Conservation (phyloP, 1,284 basidiomycete genomes). For the Pseudozyma tsukubaensis region DNA sequence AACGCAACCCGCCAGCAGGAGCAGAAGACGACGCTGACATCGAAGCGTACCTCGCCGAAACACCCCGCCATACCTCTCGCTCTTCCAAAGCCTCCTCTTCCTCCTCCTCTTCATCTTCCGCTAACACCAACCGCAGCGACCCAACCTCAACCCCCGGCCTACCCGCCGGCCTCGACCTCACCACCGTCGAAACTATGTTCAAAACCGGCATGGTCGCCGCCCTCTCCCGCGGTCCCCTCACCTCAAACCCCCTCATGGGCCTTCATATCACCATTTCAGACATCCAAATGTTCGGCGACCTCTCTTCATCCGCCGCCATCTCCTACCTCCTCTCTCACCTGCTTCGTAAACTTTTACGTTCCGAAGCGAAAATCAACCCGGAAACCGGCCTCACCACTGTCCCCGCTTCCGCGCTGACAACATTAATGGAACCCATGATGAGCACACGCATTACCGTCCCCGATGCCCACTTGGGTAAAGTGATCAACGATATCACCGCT, state of each 20-base stretch:
- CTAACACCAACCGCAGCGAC: conserved; percentile 1
- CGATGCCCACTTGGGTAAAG: conserved; percentile 54
- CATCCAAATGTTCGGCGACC: conserved; percentile 52
- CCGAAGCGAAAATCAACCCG: conserved; percentile 19
- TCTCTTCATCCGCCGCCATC: conserved; percentile 52
- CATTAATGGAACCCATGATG: conserved; percentile 68
- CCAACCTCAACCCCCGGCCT: background rate
- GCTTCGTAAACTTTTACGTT: conserved; percentile 48
- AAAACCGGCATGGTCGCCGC: conserved; percentile 48
- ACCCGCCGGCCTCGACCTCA: conserved; percentile 29
- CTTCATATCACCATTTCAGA: conserved; percentile 47
- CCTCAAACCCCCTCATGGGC: conserved; percentile 58
- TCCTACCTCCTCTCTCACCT: conserved; percentile 45
- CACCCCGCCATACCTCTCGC: conserved; percentile 1
- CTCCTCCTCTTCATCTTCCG: background rate
- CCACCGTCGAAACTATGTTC: conserved; percentile 32
- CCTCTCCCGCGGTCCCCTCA: conserved; percentile 60
- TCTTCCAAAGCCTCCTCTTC: background rate
- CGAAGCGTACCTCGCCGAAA: conserved; percentile 20
- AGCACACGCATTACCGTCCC: conserved; percentile 51
- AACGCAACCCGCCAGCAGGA: background rate
- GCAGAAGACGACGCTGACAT: conserved; percentile 25
- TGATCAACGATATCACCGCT: conserved; percentile 61
- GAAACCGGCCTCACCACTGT: conserved; percentile 3
- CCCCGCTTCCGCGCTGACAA: conserved; percentile 16